phyloP scores from a whole-genome alignment of 768 basidiomycete species.

The Termitomyces sp. region DNA sequence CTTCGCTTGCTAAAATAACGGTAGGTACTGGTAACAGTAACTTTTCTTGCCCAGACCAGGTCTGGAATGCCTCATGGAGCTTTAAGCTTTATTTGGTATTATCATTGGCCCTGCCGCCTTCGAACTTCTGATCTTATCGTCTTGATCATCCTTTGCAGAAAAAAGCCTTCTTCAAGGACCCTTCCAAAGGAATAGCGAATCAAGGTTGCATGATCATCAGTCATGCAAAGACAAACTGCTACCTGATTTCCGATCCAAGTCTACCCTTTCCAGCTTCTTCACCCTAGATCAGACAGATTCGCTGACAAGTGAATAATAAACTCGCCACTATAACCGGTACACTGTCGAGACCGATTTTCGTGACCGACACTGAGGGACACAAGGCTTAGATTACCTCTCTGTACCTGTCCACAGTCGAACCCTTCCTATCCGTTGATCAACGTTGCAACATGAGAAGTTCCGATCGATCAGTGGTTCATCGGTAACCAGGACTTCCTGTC shows the following conservation, averaged over 20 bases:
- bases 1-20: not conserved
- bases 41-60: too few species aligned
- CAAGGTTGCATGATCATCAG: not conserved
- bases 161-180: too few species aligned
- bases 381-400: not conserved
- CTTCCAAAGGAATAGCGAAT: not conserved
- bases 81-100: not conserved
- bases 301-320: not conserved
- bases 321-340: not conserved
- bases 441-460: not conserved
- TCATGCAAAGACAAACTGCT: not conserved
- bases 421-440: not conserved
- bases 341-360: not conserved
- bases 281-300: not conserved
- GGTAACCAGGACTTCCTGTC: not conserved
- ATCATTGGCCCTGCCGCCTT: not conserved
- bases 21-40: too few species aligned
- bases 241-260: not conserved
- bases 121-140: not conserved
- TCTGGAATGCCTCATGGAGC: not conserved
- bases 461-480: not conserved
- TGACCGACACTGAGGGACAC: not conserved
- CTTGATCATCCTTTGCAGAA: not conserved
- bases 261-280: not conserved
- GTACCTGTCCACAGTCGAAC: too few species aligned